Evolutionary conservation across 2,329 filamentous ascomycete species (phyloP).

Genomic region (Aspergillus pseudonomiae): DNA sequence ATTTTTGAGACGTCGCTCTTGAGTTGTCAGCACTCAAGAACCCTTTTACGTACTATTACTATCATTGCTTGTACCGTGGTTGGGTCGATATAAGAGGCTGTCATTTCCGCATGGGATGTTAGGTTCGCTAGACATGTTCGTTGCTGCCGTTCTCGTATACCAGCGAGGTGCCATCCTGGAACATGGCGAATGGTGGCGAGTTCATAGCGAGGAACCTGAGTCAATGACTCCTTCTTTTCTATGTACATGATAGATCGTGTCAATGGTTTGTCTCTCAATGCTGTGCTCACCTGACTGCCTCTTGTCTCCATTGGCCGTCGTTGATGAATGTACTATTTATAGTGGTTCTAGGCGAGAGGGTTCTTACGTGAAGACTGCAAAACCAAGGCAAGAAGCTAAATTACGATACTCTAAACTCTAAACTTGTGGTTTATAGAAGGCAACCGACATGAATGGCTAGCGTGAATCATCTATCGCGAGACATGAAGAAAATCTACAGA

Average conservation of each 20-base stretch:
- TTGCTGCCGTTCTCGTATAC: background rate
- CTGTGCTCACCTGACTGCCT: background rate
- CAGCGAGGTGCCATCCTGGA: conserved; percentile 11
- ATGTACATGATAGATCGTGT: background rate
- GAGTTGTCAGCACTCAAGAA: background rate
- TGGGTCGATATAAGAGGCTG: background rate
- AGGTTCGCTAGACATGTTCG: background rate
- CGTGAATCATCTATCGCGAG: background rate
- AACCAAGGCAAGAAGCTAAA: background rate
- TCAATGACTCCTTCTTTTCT: background rate
- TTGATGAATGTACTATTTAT: background rate
- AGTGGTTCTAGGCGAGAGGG: background rate
- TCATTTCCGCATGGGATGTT: background rate
- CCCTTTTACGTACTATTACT: background rate
- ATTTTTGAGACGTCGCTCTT: background rate
- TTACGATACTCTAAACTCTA: background rate
- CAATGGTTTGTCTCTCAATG: background rate
- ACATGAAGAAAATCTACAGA: conserved; percentile 27
- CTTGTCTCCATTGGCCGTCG: background rate
- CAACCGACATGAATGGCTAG: background rate
- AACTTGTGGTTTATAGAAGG: background rate
- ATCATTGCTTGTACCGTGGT: background rate
- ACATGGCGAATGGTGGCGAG: conserved; percentile 20
- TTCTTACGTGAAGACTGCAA: background rate
- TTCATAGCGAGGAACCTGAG: conserved; percentile 8